phyloP scores from a whole-genome alignment of 2,329 filamentous ascomycete genomes.

The Nemania abortiva region DNA sequence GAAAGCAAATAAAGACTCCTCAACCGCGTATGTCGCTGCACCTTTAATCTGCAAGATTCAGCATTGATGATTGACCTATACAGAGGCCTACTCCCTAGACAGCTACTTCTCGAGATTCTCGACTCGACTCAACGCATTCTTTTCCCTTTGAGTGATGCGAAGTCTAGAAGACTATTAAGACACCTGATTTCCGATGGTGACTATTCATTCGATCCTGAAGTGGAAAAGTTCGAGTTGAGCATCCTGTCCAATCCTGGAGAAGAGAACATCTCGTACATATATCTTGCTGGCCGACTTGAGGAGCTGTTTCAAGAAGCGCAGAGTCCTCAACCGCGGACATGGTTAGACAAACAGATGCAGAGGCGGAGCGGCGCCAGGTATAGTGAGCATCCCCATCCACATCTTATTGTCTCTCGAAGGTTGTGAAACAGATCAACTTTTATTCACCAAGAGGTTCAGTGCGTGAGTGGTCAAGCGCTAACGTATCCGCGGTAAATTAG shows the following conservation, averaged over 20 bases:
- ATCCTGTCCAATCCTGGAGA: constrained; percentile 37
- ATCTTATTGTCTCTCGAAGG: too few species aligned
- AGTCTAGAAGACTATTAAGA: constrained; percentile 32
- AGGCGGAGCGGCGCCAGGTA: constrained; percentile 47
- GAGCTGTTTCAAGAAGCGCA: constrained; percentile 48
- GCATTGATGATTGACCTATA: constrained; percentile 3
- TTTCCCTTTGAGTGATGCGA: constrained; percentile 33
- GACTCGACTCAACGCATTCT: constrained; percentile 39
- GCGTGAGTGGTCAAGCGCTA: too few species aligned
- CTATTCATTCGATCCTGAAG: constrained; percentile 38
- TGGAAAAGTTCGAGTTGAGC: constrained; percentile 35
- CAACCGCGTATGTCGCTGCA: constrained; percentile 5
- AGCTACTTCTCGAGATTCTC: constrained; percentile 37
- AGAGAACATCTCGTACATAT: constrained; percentile 43
- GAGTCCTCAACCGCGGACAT: constrained; percentile 44
- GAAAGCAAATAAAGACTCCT: constrained; percentile 26
- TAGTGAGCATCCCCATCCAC: constrained; percentile 28
- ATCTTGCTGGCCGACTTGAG: constrained; percentile 46
- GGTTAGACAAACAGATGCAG: constrained; percentile 47
- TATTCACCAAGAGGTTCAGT: too few species aligned
- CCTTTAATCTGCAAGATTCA: not conserved
- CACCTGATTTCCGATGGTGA: constrained; percentile 24
- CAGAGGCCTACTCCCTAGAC: constrained; percentile 34
- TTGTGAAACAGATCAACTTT: too few species aligned
- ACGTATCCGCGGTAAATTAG: not conserved